Base-by-base conservation (phyloP, 2,329 filamentous ascomycete genomes). In the Colletotrichum siamense region DNA sequence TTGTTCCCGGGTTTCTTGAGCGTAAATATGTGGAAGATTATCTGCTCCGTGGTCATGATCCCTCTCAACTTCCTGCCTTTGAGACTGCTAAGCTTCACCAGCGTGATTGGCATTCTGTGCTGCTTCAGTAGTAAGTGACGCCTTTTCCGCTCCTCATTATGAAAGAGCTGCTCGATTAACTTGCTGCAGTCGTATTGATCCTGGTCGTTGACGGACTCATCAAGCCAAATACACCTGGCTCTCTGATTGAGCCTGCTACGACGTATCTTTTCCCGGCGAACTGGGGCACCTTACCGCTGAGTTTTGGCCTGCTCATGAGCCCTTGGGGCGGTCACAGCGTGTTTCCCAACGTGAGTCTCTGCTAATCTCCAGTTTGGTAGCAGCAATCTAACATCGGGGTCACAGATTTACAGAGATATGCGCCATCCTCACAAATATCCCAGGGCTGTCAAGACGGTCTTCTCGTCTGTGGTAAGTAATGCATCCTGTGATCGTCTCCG, bases 301-400 rank as follows among this genome's bases (percentile, higher is more conserved):
- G 95, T 12, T 95, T 98, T 81, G 96, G 96, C 26, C 90, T 99
- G 3, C 91, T 99, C 57, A 98, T 98, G 92, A 96, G 90, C 26
- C 91, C 91, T 2, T 92, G 91, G 90, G 91, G 91, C 28, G 91
- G 91, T 10, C 91, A 93, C 79, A 89, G 90, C 62, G 90, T 93
- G 24, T 98, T 99, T 80, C 96, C 96, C 4, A 98, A 98, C 82
- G 90, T 90, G 82, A 80, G 85, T 78, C 28, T 61, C 5, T 34
- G 30, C 13, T 18, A 8, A 22, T 26, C 5, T 28, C 28, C 12
- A 55, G 13, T 32, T 18, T 28, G 8, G 10, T n/a, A 28, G 9
- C 28, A 16, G 24, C 10, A 16, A 36, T 75, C 61, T 77, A 24
- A 77, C 61, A 8, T 9, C 13, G 34, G 8, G 12, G 10, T 30